Evolutionary conservation across 1,284 basidiomycete genomes (phyloP), one percentile per base, ranked within the genome.

Genomic region (Amylostereum chailletii): DNA sequence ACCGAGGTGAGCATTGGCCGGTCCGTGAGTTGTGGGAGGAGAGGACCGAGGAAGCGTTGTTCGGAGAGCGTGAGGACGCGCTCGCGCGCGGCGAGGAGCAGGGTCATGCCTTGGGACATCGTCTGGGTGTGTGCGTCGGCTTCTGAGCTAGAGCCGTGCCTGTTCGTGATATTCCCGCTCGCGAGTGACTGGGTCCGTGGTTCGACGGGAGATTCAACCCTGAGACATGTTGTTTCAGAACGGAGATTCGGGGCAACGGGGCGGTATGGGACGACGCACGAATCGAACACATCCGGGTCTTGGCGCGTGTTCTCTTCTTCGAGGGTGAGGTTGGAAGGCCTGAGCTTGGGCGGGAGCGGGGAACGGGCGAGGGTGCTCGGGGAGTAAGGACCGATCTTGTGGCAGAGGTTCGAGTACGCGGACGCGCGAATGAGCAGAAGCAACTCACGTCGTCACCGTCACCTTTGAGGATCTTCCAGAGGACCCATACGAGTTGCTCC

Each of bases 381-480:
- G 53, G 85, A 82, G 67, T 84, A 86, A 52, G 84, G 81, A 51
- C 80, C 84, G 65, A 89, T 84, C 85, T 86, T 49, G 34, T 50
- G 47, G 47, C 46, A 32, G 7, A 38, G 46, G 53, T 41, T 49
- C 5, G 33, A 40, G 34, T 45, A n/a, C 26, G 29, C 44, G 40
- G 48, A 10, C 36, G 41, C 34, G 32, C 29, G 42, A 42, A 36
- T 49, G 48, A 34, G 7, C 42, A 37, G 39, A 30, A n/a, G 45
- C 38, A 31, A 70, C 77, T 57, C 54, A 87, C 86, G 71, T 88
- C 85, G 53, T 77, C 79, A 7, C 86, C 86, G 60, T 87, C 84
- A 45, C 86, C 86, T 60, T 79, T 83, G 49, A 88, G 66, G 50
- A 88, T 83, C 67, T 88, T 88, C 84, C 84, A 88, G 49, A 88